Base-by-base conservation (phyloP, 106 monocot species). In the Allium fistulosum region DNA sequence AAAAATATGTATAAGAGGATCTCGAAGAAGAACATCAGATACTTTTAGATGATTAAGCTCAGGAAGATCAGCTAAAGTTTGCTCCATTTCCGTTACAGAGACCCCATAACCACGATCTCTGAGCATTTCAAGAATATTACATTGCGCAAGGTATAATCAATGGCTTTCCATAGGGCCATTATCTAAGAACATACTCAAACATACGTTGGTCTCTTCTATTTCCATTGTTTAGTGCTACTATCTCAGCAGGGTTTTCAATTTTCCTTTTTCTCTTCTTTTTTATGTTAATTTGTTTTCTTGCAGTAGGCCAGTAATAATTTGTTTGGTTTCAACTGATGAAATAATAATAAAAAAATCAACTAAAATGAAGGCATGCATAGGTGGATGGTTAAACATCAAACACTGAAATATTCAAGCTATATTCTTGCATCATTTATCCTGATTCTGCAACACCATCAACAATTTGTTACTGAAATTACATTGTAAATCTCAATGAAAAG, bases 121-220 rank as follows among this genome's bases (percentile, higher is more conserved):
- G 48, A 96, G 88, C 95, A 96, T 96, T 74, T 91, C 91, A 28
- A 91, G 79, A 7, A 77, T 47, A 26, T 91, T 96, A 9, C 95
- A 81, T 22, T 85, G 69, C 1, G 91, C 95, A 51, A 96, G 75
- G 80, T 76, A 91, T 65, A 78, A 76, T 12, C 91, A 77, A 71
- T 76, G 85, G 83, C 91, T 96, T 76, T 96, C 95, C 53, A 86
- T 78, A 53, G 75, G 77, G 14, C 91, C 88, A 0, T 53, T 26
- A 75, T 96, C 95, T 1, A 89, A 45, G 69, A 83, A 81, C 50
- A 72, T 57, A 66, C 63, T 72, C 69, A 88, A 57, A 80, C 92
- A 92, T 0, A 61, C 72, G 0, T 45, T 59, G 10, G 53, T 65
- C 10, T 63, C 63, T 26, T 46, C 63, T 26, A 4, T 10, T 18